phyloP scores from a whole-genome alignment of 139 green algal species.

The Trebouxia sp. region DNA sequence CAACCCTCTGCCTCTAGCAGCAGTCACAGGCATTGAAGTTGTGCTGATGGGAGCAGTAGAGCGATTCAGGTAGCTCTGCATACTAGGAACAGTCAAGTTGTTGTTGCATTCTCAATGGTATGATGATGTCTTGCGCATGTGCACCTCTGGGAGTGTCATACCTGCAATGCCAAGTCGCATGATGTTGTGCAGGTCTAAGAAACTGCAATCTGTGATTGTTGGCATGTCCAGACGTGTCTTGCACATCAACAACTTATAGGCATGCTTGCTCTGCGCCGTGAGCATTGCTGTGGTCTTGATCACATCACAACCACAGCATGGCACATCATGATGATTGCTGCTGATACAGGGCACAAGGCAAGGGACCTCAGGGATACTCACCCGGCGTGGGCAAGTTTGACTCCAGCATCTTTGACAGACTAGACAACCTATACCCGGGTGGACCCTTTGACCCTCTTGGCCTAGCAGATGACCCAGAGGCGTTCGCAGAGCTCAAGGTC shows the following conservation, averaged over 20 bases:
- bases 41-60: constrained; percentile 89
- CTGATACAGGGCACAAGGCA: constrained; percentile 43
- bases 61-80: constrained; percentile 47
- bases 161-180: no score
- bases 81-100: no score
- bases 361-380: constrained; percentile 87
- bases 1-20: constrained; percentile 90
- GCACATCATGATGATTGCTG: background rate
- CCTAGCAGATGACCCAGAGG: constrained; percentile 88
- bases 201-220: no score
- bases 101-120: no score
- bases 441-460: constrained; percentile 96
- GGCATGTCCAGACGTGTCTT: no score
- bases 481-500: constrained; percentile 92
- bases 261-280: background rate
- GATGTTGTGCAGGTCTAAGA: no score
- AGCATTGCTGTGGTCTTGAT: background rate
- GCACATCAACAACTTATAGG: no score
- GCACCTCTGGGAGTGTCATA: no score
- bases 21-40: constrained; percentile 77
- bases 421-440: constrained; percentile 92
- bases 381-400: constrained; percentile 94
- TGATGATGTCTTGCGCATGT: no score
- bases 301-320: background rate
- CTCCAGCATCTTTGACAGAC: constrained; percentile 74